These are phyloP conservation scores for Xylaria acuta DNA, from an alignment of 495 filamentous ascomycete species.

Conservation along the genomic window DNA sequence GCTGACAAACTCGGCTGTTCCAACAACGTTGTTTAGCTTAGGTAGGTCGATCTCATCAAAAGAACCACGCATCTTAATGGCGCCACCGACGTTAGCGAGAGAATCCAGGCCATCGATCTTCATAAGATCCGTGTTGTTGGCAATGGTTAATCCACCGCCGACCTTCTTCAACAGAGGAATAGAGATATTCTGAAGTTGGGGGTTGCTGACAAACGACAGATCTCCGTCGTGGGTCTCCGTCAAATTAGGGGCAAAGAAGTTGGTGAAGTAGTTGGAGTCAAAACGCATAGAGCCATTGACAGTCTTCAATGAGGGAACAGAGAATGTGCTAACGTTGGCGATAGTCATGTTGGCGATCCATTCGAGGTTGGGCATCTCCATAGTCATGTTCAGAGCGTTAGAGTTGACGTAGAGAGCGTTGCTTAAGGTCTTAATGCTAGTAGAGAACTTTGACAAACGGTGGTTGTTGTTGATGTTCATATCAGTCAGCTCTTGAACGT, in stretches of 20 bases:
- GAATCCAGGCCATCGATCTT: conserved; percentile 68
- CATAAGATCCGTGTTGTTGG: conserved; percentile 80
- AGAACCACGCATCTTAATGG: conserved; percentile 86
- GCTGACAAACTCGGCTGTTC: conserved; percentile 85
- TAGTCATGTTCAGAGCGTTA: conserved; percentile 62
- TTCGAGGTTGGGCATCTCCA: conserved; percentile 75
- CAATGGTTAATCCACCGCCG: conserved; percentile 79
- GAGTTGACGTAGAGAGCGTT: conserved; percentile 69
- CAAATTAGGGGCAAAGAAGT: conserved; percentile 78
- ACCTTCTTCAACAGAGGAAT: conserved; percentile 70
- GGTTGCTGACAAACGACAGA: conserved; percentile 82
- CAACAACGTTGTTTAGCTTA: conserved; percentile 73
- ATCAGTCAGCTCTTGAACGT: conserved; percentile 64
- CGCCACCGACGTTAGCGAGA: conserved; percentile 76
- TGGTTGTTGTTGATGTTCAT: conserved; percentile 86
- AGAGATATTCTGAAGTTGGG: conserved; percentile 74
- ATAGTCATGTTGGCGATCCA: conserved; percentile 86
- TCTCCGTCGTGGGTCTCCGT: conserved; percentile 71
- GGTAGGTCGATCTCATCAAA: conserved; percentile 78
- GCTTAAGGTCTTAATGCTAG: conserved; percentile 73
- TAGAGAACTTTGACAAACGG: conserved; percentile 69
- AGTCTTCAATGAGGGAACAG: conserved; percentile 74
- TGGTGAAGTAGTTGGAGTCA: conserved; percentile 75
- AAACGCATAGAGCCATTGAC: conserved; percentile 84
- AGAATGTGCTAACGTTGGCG: conserved; percentile 77